Percentiles rank a stretch among this genome's conserved stretches.
These are phyloP conservation scores for Alternaria panax DNA, from an alignment of 2,329 filamentous ascomycete species.

Conservation along the genomic window DNA sequence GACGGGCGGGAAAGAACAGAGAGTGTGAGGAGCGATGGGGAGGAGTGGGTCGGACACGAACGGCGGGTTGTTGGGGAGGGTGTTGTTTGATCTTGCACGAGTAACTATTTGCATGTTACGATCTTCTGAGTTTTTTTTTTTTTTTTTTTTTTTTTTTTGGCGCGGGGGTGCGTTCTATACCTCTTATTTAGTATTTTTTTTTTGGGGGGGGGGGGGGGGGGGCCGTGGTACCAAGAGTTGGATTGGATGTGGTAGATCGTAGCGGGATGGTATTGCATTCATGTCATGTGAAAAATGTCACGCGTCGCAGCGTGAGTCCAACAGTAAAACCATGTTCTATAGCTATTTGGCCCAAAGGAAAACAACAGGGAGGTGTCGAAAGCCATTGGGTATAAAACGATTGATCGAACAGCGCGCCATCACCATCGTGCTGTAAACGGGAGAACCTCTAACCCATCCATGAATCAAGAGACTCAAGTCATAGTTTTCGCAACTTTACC, in stretches of 20 bases:
- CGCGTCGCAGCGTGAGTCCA: background rate
- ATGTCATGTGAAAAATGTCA: background rate
- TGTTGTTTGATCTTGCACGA: background rate
- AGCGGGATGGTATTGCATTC: background rate
- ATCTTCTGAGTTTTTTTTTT: background rate
- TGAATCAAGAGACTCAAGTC: background rate
- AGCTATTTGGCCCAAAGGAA: too few species aligned
- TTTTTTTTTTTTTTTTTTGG: too few species aligned
- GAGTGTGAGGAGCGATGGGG: slow-evolving; percentile 2
- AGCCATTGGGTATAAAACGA: background rate
- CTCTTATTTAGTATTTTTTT: background rate
- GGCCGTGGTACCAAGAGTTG: background rate
- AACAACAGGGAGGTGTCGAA: background rate
- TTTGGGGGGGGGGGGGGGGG: too few species aligned
- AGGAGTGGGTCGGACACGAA: slow-evolving; percentile 1
- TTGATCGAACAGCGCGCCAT: background rate
- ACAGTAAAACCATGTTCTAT: background rate
- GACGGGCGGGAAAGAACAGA: slow-evolving; percentile 3
- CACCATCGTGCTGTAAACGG: background rate
- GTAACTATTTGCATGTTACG: background rate
- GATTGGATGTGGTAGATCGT: background rate
- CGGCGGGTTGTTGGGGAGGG: background rate
- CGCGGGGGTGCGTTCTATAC: background rate
- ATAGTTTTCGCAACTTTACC: background rate
- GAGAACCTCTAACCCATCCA: background rate